A percentile compares a stretch with the other conserved stretches of the same genome.
Conservation (phyloP, 805 yeast species). For the Suhomyces kilbournensis region DNA sequence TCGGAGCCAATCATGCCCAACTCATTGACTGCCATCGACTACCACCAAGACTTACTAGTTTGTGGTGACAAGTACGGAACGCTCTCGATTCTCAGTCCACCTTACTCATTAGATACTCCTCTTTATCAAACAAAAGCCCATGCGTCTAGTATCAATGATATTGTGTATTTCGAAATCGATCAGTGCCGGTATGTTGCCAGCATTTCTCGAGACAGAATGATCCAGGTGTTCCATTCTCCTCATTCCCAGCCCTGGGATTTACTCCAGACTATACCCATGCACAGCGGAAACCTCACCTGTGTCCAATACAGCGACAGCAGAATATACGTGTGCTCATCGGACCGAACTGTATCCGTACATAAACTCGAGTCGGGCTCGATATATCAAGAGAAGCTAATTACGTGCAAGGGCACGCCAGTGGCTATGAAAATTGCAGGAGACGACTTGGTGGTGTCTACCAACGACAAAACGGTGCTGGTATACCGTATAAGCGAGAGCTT, state of each 20-base stretch:
- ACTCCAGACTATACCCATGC: constrained; percentile 57
- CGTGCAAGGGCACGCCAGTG: constrained; percentile 51
- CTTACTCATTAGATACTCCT: background rate
- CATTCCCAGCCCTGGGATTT: constrained; percentile 43
- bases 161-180: constrained; percentile 32
- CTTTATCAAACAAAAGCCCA: constrained; percentile 43
- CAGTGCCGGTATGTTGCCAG: constrained; percentile 36
- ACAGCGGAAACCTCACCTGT: constrained; percentile 50
- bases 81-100: constrained; percentile 22
- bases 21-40: constrained; percentile 41
- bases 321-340: constrained; percentile 57
- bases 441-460: constrained; percentile 50
- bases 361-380: constrained; percentile 24
- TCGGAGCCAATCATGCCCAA: constrained; percentile 37
- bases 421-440: constrained; percentile 33
- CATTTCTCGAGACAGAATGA: constrained; percentile 60
- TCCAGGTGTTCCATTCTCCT: constrained; percentile 46
- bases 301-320: constrained; percentile 27
- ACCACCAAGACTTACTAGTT: constrained; percentile 22
- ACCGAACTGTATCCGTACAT: constrained; percentile 59
- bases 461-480: constrained; percentile 46
- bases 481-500: constrained; percentile 31
- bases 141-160: constrained; percentile 49
- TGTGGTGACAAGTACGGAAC: constrained; percentile 52
- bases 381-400: constrained; percentile 45